Evolutionary conservation across 495 filamentous ascomycete species (phyloP), one percentile per base, ranked within the genome.

Genomic region (Aspergillus ostianus): DNA sequence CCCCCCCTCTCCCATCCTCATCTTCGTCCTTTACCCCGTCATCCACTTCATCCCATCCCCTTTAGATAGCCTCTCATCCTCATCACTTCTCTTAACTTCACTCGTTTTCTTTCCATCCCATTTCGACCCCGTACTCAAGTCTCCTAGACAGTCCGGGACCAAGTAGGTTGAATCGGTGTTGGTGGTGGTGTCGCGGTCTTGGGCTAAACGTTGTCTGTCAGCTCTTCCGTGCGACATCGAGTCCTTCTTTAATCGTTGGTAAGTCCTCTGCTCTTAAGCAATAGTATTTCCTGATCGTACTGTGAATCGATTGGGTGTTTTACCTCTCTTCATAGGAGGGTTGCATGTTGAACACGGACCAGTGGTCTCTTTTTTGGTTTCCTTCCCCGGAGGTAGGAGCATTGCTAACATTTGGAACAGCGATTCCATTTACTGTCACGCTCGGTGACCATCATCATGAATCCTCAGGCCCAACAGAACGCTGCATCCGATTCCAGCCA

Each of bases 401-500:
- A 41, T 15, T 41, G 36, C 36, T 41, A 15, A 41, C 36, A 41
- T 10, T 17, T 12, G 4, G 13, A 41, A 17, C 10, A 41, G 36
- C 36, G 36, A 41, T 41, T 41, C 36, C 36, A 41, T 41, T 41
- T 41, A 41, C 36, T 41, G 36, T 41, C 36, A 41, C 36, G 12
- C 6, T 10, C 10, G 13, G 63, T 60, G 50, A 47, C 47, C 23
- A 36, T 27, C 67, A 73, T 59, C 60, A 73, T 73, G 78, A 77
- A 69, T 68, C 27, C 44, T 48, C 61, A 61, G 36, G 36, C 36
- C 13, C 36, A 41, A 12, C 36, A 41, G 36, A 13, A 2, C 21
- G 54, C 63, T 71, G 73, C 73, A 69, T 58, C 73, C 50, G 70
- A 77, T 19, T 68, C 73, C 49, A 63, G 62, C 58, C 74, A 70